Percentiles rank a stretch among this genome's conserved stretches.
phyloP scores from a whole-genome alignment of 129 eudicot species.

The Helianthus tuberosus region DNA sequence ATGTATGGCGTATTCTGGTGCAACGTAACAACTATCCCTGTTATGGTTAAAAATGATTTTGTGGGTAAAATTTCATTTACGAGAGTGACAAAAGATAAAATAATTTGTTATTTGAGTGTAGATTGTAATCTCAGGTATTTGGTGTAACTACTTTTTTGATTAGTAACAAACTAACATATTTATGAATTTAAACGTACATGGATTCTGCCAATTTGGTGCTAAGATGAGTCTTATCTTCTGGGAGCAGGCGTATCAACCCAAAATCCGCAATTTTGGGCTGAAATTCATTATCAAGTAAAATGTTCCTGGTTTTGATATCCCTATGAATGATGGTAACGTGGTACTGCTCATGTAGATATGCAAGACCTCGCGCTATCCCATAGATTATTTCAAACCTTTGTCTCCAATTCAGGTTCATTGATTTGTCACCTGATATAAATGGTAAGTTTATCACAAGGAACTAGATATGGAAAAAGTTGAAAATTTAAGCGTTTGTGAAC shows the following conservation, averaged over 20 bases:
- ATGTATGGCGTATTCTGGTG: conserved; percentile 14
- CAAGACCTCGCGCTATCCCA: conserved; percentile 57
- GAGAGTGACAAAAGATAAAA: neutral
- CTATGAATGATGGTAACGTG: conserved; percentile 33
- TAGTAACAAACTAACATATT: neutral
- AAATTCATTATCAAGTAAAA: conserved; percentile 12
- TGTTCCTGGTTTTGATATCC: conserved; percentile 11
- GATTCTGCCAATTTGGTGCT: conserved; percentile 57
- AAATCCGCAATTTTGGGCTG: conserved; percentile 9
- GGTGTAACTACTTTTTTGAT: neutral
- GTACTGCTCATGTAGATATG: conserved; percentile 63
- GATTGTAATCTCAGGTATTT: neutral
- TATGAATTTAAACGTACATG: conserved; percentile 33
- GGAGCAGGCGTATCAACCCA: conserved; percentile 38
- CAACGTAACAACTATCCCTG: conserved; percentile 4
- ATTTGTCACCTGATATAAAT: conserved; percentile 37
- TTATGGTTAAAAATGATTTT: neutral
- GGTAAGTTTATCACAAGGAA: neutral
- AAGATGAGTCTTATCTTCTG: conserved; percentile 53
- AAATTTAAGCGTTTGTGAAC: neutral
- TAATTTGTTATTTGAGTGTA: neutral
- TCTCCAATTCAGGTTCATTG: conserved; percentile 47
- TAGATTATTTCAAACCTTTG: conserved; percentile 48
- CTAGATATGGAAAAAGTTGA: neutral
- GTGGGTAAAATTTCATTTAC: neutral